Conservation (phyloP, 2,329 filamentous ascomycete genomes). For the Paraphaeosphaeria minitans region DNA sequence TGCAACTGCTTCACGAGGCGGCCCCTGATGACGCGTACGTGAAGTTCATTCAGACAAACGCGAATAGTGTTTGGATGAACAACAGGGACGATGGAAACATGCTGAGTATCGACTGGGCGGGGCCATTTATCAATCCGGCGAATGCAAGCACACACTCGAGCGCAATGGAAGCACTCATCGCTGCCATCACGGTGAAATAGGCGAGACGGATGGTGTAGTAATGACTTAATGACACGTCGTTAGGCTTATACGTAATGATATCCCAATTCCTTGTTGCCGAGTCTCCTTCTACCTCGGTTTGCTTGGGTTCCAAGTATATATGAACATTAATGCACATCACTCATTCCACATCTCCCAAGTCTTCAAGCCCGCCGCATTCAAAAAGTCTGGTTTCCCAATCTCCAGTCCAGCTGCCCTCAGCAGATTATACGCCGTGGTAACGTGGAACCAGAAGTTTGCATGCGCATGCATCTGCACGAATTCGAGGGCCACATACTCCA, state of each 20-base stretch:
- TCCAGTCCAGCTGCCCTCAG: slow-evolving; percentile 65
- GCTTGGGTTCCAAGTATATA: not conserved
- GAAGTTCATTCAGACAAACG: slow-evolving; percentile 64
- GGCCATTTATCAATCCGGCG: slow-evolving; percentile 58
- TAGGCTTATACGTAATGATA: slow-evolving; percentile 19
- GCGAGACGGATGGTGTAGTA: not conserved
- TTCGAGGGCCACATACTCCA: slow-evolving; percentile 49
- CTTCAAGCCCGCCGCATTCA: slow-evolving; percentile 38
- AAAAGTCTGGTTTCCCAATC: slow-evolving; percentile 66
- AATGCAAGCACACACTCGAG: slow-evolving; percentile 67
- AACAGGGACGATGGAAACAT: slow-evolving; percentile 57
- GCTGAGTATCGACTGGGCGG: slow-evolving; percentile 69
- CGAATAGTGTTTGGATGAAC: slow-evolving; percentile 68
- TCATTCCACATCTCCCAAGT: not conserved
- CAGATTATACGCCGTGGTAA: slow-evolving; percentile 64
- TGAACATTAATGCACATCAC: not conserved
- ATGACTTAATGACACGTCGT: not conserved
- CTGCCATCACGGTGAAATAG: slow-evolving; percentile 50
- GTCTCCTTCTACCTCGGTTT: not conserved
- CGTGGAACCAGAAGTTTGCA: slow-evolving; percentile 70
- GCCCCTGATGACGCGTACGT: slow-evolving; percentile 58
- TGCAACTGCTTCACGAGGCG: slow-evolving; percentile 61
- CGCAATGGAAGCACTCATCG: slow-evolving; percentile 70
- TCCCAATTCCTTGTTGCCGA: not conserved
- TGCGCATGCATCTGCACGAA: slow-evolving; percentile 58